Conservation (phyloP, 2,329 filamentous ascomycete species). For the Corinectria fuckeliana region DNA sequence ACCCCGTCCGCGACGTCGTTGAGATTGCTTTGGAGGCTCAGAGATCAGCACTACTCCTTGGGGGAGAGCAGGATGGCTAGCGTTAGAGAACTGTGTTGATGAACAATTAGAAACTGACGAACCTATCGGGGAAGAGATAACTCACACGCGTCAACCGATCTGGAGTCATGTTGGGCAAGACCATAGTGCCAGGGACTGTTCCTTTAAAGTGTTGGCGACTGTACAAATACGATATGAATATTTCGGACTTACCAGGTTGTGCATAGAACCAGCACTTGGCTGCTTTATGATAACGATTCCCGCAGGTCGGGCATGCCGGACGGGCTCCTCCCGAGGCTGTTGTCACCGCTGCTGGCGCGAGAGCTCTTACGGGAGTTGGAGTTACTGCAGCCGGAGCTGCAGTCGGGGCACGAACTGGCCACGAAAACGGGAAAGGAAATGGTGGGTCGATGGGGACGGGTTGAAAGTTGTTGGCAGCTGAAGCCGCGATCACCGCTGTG, state of each 20-base stretch:
- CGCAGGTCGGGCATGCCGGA: not conserved
- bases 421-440: no score
- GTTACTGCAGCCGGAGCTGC: not conserved
- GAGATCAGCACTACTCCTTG: not conserved
- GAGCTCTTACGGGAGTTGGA: not conserved
- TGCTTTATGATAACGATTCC: not conserved
- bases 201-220: not conserved
- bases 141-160: not conserved
- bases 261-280: not conserved
- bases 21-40: not conserved
- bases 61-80: not conserved
- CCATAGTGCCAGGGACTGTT: not conserved
- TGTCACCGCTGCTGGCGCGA: not conserved
- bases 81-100: not conserved
- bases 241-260: not conserved
- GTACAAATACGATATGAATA: not conserved
- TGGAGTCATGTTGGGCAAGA: not conserved
- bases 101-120: not conserved
- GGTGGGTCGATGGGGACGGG: no score
- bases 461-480: no score
- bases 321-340: not conserved
- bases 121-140: not conserved
- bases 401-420: no score
- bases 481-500: not conserved
- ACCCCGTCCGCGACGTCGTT: not conserved